Conservation (phyloP, 1,284 basidiomycete species). For the Sparassis latifolia region DNA sequence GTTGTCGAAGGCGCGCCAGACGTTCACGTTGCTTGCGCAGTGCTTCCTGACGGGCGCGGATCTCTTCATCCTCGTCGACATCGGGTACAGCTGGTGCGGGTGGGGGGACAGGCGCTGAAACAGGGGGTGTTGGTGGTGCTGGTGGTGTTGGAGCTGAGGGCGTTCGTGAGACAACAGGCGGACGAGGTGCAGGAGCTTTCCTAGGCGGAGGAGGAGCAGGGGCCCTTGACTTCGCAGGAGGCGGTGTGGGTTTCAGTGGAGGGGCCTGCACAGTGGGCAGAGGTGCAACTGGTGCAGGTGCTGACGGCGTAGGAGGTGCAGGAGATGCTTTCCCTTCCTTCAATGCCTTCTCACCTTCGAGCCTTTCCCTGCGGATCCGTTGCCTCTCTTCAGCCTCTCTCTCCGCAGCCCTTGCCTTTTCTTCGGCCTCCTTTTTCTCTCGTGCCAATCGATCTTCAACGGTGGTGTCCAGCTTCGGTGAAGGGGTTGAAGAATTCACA, state of each 20-base stretch:
- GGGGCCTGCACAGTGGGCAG: slow-evolving; percentile 22
- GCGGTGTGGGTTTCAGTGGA: slow-evolving; percentile 26
- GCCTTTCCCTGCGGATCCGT: slow-evolving; percentile 55
- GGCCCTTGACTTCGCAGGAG: slow-evolving; percentile 25
- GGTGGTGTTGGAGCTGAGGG: slow-evolving; percentile 23
- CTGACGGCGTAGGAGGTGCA: slow-evolving; percentile 25
- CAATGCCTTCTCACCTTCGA: slow-evolving; percentile 61
- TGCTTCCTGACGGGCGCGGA: slow-evolving; percentile 59
- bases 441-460: slow-evolving; percentile 79
- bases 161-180: slow-evolving; percentile 20
- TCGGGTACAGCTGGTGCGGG: slow-evolving; percentile 20
- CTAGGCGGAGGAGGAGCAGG: slow-evolving; percentile 43
- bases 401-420: slow-evolving; percentile 69
- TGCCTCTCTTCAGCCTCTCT: slow-evolving; percentile 75
- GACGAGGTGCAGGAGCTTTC: slow-evolving; percentile 25
- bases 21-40: slow-evolving; percentile 62
- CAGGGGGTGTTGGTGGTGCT: slow-evolving; percentile 22
- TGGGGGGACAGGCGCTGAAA: slow-evolving; percentile 24
- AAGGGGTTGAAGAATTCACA: slow-evolving; percentile 44
- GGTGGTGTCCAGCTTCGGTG: slow-evolving; percentile 58
- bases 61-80: slow-evolving; percentile 61
- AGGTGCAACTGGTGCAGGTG: slow-evolving; percentile 26
- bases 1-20: slow-evolving; percentile 52
- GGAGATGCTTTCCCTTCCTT: slow-evolving; percentile 39
- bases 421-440: slow-evolving; percentile 84